Base-by-base conservation (phyloP, 108 stramenopile genomes). In the Aurantiochytrium sp. region DNA sequence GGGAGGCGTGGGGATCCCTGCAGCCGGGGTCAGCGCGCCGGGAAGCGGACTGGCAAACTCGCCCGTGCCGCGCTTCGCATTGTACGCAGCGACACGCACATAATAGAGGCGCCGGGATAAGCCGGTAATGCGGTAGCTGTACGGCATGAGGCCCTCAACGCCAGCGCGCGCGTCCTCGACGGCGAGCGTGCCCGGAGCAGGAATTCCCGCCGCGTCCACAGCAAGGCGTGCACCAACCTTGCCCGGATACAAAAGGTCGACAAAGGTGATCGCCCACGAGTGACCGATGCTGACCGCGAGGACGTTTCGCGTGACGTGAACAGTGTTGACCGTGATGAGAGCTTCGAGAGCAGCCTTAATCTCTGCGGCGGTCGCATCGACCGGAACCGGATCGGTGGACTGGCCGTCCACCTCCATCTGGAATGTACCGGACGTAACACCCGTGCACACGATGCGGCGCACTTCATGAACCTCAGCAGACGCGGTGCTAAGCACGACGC, bases 181-280 rank as follows among this genome's bases (percentile, higher is more conserved):
- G 32, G 27, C 45, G 6, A 81, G 42, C 12, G 45, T 1, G 6
- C 42, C 73, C n/a, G 68, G 19, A 48, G 73, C 17, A 22, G 45
- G 42, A 48, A 81, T 24, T 30, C 73, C 73, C 12, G 39, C 73
- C 6, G 12, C 45, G 17, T 48, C 73, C 6, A 81, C 73, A 1
- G 39, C 73, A 41, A 81, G 73, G n/a, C 73, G 39, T 41, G 73
- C 21, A 12, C 73, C 73, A 48, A 81, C 42, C 6, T 48, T 81
- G 30, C 73, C 73, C 2, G 42, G 42, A 24, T 81, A 81, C 12
- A 10, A 31, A 31, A 89, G 36, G 52, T 37, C 48, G 10, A 54
- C 54, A 91, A 95, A 96, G 15, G 96, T 96, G 37, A 96, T 90
- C 34, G 86, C 85, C 95, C 95, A 96, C 2, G 89, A 89, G 86